Percentiles rank a stretch among this genome's conserved stretches.
Evolutionary conservation across 306 rosid genomes (phyloP).

Genomic region (Castanopsis chinensis): DNA sequence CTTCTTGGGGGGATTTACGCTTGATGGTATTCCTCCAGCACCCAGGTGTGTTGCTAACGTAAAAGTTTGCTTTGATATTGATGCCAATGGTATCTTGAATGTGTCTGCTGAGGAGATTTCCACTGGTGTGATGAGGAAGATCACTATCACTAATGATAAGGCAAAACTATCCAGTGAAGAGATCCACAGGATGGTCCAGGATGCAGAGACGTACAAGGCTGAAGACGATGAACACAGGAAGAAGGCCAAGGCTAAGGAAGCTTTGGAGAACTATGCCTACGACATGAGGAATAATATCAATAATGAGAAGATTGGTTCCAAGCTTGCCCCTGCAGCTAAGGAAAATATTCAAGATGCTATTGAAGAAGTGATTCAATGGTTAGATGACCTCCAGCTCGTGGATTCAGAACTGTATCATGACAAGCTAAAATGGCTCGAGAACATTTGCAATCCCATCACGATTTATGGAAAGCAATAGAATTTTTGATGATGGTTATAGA

Average conservation of each 20-base stretch:
- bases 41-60: neutral
- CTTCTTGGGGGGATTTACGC: slow-evolving; percentile 5
- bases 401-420: slow-evolving; percentile 10
- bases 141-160: slow-evolving; percentile 18
- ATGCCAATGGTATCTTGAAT: neutral
- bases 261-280: slow-evolving; percentile 19
- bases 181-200: slow-evolving; percentile 6
- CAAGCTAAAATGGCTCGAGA: slow-evolving; percentile 19
- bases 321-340: neutral
- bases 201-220: slow-evolving; percentile 4
- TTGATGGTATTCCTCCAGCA: slow-evolving; percentile 17
- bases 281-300: slow-evolving; percentile 15
- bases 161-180: slow-evolving; percentile 9
- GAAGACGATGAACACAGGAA: slow-evolving; percentile 24
- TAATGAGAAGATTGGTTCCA: slow-evolving; percentile 16
- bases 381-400: slow-evolving; percentile 3
- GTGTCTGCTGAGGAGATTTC: slow-evolving; percentile 17
- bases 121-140: neutral
- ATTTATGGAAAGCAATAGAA: too few species aligned
- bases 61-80: neutral
- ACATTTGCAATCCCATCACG: slow-evolving; percentile 22
- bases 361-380: slow-evolving; percentile 13
- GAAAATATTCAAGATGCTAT: slow-evolving; percentile 16
- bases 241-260: slow-evolving; percentile 15
- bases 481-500: too few species aligned